Percentiles rank a stretch among this genome's conserved stretches.
Conservation (phyloP, 1,139 yeast species). For the Pichia sp. region DNA sequence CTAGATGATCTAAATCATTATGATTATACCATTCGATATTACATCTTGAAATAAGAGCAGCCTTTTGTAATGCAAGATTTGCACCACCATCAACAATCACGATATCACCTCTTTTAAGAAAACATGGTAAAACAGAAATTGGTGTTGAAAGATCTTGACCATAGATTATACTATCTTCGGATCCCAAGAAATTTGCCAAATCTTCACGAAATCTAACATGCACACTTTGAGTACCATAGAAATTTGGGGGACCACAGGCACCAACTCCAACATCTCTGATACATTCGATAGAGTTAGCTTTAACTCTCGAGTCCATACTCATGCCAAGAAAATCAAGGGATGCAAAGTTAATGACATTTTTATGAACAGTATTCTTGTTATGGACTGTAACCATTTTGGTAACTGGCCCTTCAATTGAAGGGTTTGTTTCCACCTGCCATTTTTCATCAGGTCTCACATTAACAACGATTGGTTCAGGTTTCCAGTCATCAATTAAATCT, state of each 20-base stretch:
- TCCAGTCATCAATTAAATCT: constrained; percentile 84
- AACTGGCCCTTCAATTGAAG: constrained; percentile 54
- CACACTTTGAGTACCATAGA: constrained; percentile 92
- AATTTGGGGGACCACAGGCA: constrained; percentile 98
- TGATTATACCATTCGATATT: constrained; percentile 81
- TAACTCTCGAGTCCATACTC: constrained; percentile 41
- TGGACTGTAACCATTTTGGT: constrained; percentile 32
- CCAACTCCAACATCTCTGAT: constrained; percentile 85
- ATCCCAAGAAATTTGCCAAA: constrained; percentile 65
- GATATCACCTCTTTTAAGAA: constrained; percentile 90
- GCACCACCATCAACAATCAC: constrained; percentile 83
- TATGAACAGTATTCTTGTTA: constrained; percentile 6
- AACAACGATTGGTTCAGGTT: constrained; percentile 73
- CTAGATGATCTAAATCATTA: constrained; percentile 80
- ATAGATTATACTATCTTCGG: constrained; percentile 75
- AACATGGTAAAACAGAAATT: constrained; percentile 95
- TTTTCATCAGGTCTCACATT: constrained; percentile 45
- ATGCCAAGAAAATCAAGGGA: constrained; percentile 58
- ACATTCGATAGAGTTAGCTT: constrained; percentile 49
- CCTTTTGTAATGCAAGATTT: constrained; percentile 77
- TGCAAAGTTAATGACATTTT: constrained; percentile 52
- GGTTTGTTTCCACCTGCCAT: constrained; percentile 59
- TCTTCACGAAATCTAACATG: constrained; percentile 77
- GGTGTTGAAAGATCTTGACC: constrained; percentile 92
- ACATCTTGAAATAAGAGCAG: constrained; percentile 79